These are phyloP conservation scores for Aspergillus japonicus DNA, from an alignment of 2,329 filamentous ascomycete species.

Conservation along the genomic window DNA sequence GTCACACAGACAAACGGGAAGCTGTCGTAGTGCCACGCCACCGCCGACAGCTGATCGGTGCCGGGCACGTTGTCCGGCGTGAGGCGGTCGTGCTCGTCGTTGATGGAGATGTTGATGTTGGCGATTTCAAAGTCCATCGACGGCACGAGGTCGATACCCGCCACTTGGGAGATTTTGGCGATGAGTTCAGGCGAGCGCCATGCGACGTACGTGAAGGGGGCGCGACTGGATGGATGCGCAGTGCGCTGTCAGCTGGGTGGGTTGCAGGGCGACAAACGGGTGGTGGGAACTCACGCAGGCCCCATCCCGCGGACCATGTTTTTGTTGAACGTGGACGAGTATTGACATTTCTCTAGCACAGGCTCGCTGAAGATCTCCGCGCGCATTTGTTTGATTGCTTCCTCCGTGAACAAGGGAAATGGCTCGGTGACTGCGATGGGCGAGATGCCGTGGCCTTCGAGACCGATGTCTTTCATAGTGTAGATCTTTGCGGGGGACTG, in stretches of 20 bases:
- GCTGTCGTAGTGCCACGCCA: constrained; percentile 63
- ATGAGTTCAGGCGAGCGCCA: constrained; percentile 58
- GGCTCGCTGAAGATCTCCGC: constrained; percentile 57
- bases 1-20: constrained; percentile 60
- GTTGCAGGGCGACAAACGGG: not conserved
- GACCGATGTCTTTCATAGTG: constrained; percentile 55
- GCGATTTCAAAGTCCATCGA: constrained; percentile 47
- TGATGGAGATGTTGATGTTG: not conserved
- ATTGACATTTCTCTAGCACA: constrained; percentile 56
- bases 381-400: constrained; percentile 61
- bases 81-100: constrained; percentile 41
- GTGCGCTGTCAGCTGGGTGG: too few relatives aligned
- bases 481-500: constrained; percentile 50
- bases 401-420: constrained; percentile 60
- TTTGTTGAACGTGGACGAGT: constrained; percentile 55
- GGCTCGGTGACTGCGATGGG: constrained; percentile 61
- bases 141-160: constrained; percentile 59
- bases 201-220: constrained; percentile 60
- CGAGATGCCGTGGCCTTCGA: constrained; percentile 57
- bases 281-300: constrained; percentile 48
- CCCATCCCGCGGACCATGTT: constrained; percentile 54
- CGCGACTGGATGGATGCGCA: constrained; percentile 43
- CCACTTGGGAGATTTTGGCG: constrained; percentile 54
- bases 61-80: constrained; percentile 27
- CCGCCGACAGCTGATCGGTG: constrained; percentile 32